phyloP scores from a whole-genome alignment of 1,284 basidiomycete species.

The Rugosomyces carneus region DNA sequence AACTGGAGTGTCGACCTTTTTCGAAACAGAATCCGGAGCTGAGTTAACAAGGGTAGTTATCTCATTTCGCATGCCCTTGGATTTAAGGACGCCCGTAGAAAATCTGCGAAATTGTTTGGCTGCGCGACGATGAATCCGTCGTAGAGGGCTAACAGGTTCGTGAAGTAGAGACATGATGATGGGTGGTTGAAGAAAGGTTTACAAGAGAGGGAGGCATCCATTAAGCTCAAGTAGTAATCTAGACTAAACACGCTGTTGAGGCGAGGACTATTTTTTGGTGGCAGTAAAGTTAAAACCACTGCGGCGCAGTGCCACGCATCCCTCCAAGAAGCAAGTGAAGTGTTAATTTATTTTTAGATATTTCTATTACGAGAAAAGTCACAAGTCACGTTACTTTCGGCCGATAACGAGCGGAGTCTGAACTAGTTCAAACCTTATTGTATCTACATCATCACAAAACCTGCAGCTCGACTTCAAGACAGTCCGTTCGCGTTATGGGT shows the following conservation, averaged over 20 bases:
- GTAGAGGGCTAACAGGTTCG: constrained; percentile 22
- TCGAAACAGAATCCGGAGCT: constrained; percentile 71
- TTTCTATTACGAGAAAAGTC: too few relatives aligned
- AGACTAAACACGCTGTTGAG: constrained; percentile 8
- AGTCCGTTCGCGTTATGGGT: constrained; percentile 56
- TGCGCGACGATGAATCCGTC: constrained; percentile 19
- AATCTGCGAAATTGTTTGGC: constrained; percentile 18
- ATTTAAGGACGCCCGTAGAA: constrained; percentile 82
- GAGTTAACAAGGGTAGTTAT: constrained; percentile 86
- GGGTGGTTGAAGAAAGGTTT: background rate
- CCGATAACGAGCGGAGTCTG: constrained; percentile 26
- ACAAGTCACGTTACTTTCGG: constrained; percentile 13
- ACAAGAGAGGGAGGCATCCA: background rate
- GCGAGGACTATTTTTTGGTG: constrained; percentile 5
- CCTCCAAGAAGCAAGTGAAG: too few relatives aligned
- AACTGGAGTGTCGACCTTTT: constrained; percentile 53
- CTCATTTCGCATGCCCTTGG: constrained; percentile 98
- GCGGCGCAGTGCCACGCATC: constrained; percentile 6
- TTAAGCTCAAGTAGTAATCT: constrained; percentile 1
- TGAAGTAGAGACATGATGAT: constrained; percentile 27
- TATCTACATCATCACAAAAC: constrained; percentile 36
- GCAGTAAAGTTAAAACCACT: background rate
- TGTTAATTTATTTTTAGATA: too few relatives aligned
- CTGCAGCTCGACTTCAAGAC: constrained; percentile 36
- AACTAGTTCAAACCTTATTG: constrained; percentile 32